Evolutionary conservation across 1,139 yeast genomes (phyloP), one percentile per base, ranked within the genome.

Genomic region (Candida labiduridarum): DNA sequence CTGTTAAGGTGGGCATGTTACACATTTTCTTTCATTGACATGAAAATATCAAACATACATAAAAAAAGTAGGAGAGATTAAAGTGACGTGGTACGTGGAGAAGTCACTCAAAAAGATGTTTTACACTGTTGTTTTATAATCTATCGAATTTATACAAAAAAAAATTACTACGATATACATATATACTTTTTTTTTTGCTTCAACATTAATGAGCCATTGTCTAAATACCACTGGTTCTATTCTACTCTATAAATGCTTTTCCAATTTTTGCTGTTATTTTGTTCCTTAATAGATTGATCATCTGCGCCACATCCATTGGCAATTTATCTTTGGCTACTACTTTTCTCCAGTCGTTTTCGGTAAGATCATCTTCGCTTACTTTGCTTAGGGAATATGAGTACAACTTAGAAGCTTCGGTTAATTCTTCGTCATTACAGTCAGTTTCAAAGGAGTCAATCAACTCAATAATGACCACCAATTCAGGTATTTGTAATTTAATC

Each of bases 1-100:
- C 62, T 90, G 96, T 80, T 89, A 84, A 76, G 56, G 31, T 12
- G 30, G 30, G 4, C 12, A 14, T 14, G 9, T n/a, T 16, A 14
- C 38, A 34, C 14, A 16, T 34, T 34, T 19, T 15, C 36, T 14
- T 34, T 8, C 36, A 34, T 35, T 18, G 7, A 16, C 25, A 22
- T 10, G 18, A 33, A 33, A 33, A 11, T 14, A 33, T 16, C 38
- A 34, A n/a, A 14, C 14, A 34, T 10, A 4, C n/a, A 41, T 30
- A 31, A 18, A 31, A 30, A 30, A 14, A 16, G 19, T 34, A 16
- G 16, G 38, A 34, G 38, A 34, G 16, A 15, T 34, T 3, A 34
- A 14, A 34, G 18, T 34, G 38, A 15, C 38, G 16, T 34, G 10
- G 38, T 34, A 34, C 18, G 16, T 34, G 15, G 12, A 16, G 18